These are phyloP conservation scores for Talaromyces wortmannii DNA, from an alignment of 495 filamentous ascomycete species.

Conservation along the genomic window DNA sequence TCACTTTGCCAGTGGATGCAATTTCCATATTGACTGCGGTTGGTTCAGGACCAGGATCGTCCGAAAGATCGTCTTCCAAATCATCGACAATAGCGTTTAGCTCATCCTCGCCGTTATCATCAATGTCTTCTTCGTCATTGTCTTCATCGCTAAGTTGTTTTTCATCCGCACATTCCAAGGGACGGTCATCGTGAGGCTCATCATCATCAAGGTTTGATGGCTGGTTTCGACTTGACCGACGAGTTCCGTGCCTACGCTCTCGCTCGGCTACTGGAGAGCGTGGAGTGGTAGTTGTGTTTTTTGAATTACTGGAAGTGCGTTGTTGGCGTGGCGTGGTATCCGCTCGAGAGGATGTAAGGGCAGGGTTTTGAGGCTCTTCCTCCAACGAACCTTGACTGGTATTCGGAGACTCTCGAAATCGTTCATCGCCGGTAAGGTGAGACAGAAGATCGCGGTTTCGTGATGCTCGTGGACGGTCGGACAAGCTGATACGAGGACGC, in stretches of 20 bases:
- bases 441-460: conserved; percentile 63
- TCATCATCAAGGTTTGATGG: conserved; percentile 49
- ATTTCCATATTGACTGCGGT: conserved; percentile 91
- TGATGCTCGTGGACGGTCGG: conserved; percentile 68
- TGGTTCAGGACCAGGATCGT: conserved; percentile 65
- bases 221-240: conserved; percentile 45
- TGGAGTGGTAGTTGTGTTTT: conserved; percentile 20
- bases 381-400: conserved; percentile 18
- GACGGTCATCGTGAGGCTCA: conserved; percentile 45
- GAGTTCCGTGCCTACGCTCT: conserved; percentile 24
- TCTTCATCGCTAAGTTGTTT: conserved; percentile 74
- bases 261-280: conserved; percentile 15
- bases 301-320: conserved; percentile 17
- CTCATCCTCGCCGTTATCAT: conserved; percentile 58
- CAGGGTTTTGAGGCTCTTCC: conserved; percentile 19
- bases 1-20: conserved; percentile 83
- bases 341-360: conserved; percentile 17
- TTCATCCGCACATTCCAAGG: conserved; percentile 93
- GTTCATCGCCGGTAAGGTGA: conserved; percentile 75
- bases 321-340: conserved; percentile 17
- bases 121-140: conserved; percentile 66
- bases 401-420: conserved; percentile 34
- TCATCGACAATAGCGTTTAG: conserved; percentile 87
- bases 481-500: conserved; percentile 76
- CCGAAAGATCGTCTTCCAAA: conserved; percentile 81